Conservation (phyloP, 441 rosid genomes). For the Croton laevigatus region DNA sequence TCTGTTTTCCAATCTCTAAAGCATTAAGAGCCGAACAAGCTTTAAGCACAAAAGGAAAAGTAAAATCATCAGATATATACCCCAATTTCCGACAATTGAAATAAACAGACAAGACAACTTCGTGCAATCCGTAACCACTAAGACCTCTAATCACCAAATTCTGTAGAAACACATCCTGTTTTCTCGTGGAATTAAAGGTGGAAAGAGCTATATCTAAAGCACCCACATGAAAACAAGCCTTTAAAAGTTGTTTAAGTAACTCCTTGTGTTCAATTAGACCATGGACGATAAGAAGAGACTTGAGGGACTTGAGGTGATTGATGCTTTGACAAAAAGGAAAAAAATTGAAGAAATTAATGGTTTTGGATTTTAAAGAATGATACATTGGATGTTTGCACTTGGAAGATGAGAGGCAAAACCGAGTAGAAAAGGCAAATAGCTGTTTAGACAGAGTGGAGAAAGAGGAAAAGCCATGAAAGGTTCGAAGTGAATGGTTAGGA, state of each 20-base stretch:
- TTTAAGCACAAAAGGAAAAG: constrained; percentile 48
- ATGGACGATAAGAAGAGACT: constrained; percentile 29
- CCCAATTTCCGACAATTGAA: constrained; percentile 26
- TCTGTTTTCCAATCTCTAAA: constrained; percentile 31
- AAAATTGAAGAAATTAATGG: constrained; percentile 11
- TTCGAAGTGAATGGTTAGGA: not conserved
- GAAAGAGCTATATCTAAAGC: constrained; percentile 33
- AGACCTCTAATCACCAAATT: constrained; percentile 41
- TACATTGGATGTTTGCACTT: not conserved
- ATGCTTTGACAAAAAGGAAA: constrained; percentile 27
- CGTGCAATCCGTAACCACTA: constrained; percentile 30
- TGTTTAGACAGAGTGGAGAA: not conserved
- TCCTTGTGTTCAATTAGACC: constrained; percentile 24
- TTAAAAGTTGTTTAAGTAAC: constrained; percentile 29
- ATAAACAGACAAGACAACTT: constrained; percentile 34
- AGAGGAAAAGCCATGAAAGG: constrained; percentile 18
- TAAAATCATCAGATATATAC: constrained; percentile 35
- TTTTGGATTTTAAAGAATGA: not conserved
- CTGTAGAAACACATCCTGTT: constrained; percentile 25
- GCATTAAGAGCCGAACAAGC: constrained; percentile 39
- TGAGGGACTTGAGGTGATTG: constrained; percentile 30
- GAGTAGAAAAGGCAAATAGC: not conserved
- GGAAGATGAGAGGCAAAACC: not conserved
- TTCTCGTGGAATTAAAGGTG: constrained; percentile 22
- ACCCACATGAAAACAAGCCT: constrained; percentile 38